Percentiles rank a stretch among this genome's conserved stretches.
phyloP scores from a whole-genome alignment of 2,329 filamentous ascomycete species.

The Aspergillus texensis region DNA sequence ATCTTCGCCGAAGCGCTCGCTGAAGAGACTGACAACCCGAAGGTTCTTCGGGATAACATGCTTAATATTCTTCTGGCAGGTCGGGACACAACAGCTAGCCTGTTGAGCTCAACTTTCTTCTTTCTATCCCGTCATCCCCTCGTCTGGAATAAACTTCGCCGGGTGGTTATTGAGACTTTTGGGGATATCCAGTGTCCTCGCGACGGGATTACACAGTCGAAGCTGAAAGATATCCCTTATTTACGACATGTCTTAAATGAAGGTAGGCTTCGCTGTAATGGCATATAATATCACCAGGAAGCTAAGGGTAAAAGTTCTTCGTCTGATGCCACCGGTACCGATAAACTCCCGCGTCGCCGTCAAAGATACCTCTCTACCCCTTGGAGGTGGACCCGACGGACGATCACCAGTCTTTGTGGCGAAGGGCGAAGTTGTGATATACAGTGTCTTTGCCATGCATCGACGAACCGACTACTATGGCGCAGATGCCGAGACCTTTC shows the following conservation, averaged over 20 bases:
- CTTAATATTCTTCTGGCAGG: constrained; percentile 56
- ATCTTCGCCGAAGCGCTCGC: constrained; percentile 56
- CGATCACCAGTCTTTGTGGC: constrained; percentile 64
- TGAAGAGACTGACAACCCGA: constrained; percentile 48
- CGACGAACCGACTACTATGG: constrained; percentile 58
- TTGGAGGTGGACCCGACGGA: constrained; percentile 63
- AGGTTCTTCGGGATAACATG: constrained; percentile 51
- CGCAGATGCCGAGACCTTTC: constrained; percentile 47
- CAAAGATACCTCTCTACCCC: constrained; percentile 47
- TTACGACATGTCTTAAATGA: constrained; percentile 44
- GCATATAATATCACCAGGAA: neutral
- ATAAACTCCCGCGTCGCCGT: constrained; percentile 46
- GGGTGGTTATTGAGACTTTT: constrained; percentile 41
- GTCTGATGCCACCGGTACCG: constrained; percentile 50
- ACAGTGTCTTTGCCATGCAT: constrained; percentile 74
- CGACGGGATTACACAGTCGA: constrained; percentile 46
- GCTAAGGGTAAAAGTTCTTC: constrained; percentile 34
- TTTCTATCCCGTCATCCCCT: constrained; percentile 46
- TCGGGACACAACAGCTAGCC: constrained; percentile 55
- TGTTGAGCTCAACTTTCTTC: constrained; percentile 50
- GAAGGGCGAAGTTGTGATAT: constrained; percentile 67
- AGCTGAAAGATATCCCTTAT: constrained; percentile 46
- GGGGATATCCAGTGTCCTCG: constrained; percentile 42
- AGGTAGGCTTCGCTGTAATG: constrained; percentile 20
- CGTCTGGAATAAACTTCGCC: constrained; percentile 41